Percentiles rank a stretch among this genome's conserved stretches.
These are phyloP conservation scores for Amniculicola lignicola DNA, from an alignment of 495 filamentous ascomycete species.

Conservation along the genomic window DNA sequence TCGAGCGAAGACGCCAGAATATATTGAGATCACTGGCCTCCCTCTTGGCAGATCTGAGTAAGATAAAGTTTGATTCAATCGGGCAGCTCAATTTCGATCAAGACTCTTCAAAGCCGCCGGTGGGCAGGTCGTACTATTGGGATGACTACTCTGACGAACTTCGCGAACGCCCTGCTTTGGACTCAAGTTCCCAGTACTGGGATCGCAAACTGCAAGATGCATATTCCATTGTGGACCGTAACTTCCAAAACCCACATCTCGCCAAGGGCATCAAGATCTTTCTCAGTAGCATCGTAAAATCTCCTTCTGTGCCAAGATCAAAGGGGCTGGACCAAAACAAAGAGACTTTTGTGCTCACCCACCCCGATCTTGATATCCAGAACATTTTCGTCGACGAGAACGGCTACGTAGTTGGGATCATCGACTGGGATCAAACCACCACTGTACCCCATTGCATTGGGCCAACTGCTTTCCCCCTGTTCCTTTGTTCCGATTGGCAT, in stretches of 20 bases:
- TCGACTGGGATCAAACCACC: slow-evolving; percentile 14
- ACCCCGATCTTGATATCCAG: slow-evolving; percentile 9
- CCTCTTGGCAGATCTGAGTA: neutral
- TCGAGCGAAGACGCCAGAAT: neutral
- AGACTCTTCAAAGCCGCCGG: neutral
- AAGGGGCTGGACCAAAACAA: neutral
- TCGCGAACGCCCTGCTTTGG: neutral
- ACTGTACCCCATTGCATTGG: slow-evolving; percentile 19
- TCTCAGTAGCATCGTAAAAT: neutral
- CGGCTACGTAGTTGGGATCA: slow-evolving; percentile 10
- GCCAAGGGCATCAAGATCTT: neutral
- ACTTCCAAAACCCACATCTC: neutral
- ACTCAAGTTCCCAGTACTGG: no score
- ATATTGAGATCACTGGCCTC: neutral
- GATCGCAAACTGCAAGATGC: no score
- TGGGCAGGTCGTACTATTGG: neutral
- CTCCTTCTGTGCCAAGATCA: neutral
- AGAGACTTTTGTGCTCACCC: slow-evolving; percentile 6
- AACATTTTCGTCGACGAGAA: slow-evolving; percentile 9
- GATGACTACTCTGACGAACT: neutral
- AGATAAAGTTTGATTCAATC: neutral
- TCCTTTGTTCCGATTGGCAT: slow-evolving; percentile 12
- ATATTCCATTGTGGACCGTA: neutral
- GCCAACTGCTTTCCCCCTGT: slow-evolving; percentile 5
- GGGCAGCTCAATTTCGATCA: neutral